Conservation (phyloP, 805 yeast species). For the Kazachstania bromeliacearum region DNA sequence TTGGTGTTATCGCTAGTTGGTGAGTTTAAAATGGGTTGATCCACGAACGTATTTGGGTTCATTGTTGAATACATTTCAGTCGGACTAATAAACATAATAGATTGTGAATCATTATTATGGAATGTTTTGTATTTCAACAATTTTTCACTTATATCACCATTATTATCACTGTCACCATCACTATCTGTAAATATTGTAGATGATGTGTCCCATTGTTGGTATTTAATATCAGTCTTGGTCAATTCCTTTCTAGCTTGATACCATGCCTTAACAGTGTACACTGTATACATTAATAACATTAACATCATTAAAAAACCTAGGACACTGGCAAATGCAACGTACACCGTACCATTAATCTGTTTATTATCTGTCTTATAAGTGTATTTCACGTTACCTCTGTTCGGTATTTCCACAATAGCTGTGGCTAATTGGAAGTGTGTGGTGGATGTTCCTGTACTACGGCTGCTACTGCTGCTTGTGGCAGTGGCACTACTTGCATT, state of each 20-base stretch:
- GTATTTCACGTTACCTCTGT: conserved; percentile 47
- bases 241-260: conserved; percentile 14
- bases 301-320: conserved; percentile 42
- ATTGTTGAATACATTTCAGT: no score
- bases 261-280: conserved; percentile 21
- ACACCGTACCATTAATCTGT: conserved; percentile 59
- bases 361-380: conserved; percentile 27
- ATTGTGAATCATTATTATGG: conserved; percentile 23
- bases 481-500: not conserved
- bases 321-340: conserved; percentile 65
- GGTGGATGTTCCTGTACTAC: conserved; percentile 2
- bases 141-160: conserved; percentile 20
- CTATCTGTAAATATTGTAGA: not conserved
- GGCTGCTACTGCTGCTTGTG: not conserved
- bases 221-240: not conserved
- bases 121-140: conserved; percentile 13
- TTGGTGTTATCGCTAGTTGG: not conserved
- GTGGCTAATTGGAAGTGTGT: conserved; percentile 3
- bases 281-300: conserved; percentile 16
- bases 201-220: not conserved
- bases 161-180: conserved; percentile 14
- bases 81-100: conserved; percentile 43
- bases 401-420: conserved; percentile 14
- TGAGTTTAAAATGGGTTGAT: not conserved
- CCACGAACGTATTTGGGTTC: no score